phyloP scores from a whole-genome alignment of 768 basidiomycete genomes.

The Boletus coccyginus region DNA sequence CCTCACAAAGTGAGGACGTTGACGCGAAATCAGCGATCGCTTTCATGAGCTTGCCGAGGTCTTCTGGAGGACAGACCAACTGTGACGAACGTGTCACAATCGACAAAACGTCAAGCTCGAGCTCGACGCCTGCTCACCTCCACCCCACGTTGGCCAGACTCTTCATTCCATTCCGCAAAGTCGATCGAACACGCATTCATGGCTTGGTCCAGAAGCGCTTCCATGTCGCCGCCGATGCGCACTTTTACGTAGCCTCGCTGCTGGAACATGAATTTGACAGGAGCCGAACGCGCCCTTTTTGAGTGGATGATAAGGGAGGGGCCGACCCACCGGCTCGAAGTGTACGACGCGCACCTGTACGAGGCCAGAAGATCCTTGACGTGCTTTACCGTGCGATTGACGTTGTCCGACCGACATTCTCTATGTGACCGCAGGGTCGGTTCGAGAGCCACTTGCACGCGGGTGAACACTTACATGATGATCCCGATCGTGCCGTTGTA shows the following conservation, averaged over 20 bases:
- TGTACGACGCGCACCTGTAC: conserved; percentile 40
- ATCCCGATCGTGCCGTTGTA: conserved; percentile 57
- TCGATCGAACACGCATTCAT: conserved; percentile 44
- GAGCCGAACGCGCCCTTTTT: conserved; percentile 54
- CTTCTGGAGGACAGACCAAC: conserved; percentile 46
- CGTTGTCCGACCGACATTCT: conserved; percentile 63
- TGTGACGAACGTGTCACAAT: conserved; percentile 17
- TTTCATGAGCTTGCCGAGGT: conserved; percentile 38
- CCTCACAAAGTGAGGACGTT: conserved; percentile 33
- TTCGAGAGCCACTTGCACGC: conserved; percentile 5
- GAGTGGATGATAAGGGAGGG: not conserved
- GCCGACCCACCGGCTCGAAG: not conserved
- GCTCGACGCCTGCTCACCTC: conserved; percentile 28
- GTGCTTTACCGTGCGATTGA: conserved; percentile 57
- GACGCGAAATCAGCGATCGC: conserved; percentile 28
- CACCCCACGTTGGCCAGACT: conserved; percentile 30
- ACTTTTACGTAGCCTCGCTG: conserved; percentile 53
- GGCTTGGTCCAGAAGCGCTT: conserved; percentile 38
- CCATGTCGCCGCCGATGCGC: conserved; percentile 34
- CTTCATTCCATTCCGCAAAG: conserved; percentile 39
- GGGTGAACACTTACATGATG: conserved; percentile 50
- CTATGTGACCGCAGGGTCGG: conserved; percentile 33
- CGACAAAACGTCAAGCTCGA: not conserved
- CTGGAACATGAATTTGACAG: conserved; percentile 65
- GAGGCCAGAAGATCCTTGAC: conserved; percentile 50